Conservation (phyloP, 1,139 yeast genomes). For the Debaryomyces robertsiae region DNA sequence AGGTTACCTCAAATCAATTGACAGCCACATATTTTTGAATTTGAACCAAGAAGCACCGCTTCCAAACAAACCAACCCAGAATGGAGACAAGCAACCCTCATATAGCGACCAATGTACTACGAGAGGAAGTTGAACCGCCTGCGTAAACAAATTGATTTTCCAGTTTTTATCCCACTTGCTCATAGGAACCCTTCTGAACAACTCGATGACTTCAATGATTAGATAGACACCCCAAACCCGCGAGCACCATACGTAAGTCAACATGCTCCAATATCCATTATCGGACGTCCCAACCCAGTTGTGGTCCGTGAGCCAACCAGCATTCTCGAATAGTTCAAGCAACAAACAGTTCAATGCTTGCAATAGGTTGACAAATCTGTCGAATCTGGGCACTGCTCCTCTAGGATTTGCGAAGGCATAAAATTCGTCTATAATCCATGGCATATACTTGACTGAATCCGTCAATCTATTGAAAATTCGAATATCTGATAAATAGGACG, state of each 20-base stretch:
- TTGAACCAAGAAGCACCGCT: slow-evolving; percentile 52
- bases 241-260: slow-evolving; percentile 52
- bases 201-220: slow-evolving; percentile 48
- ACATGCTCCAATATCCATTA: slow-evolving; percentile 45
- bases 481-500: slow-evolving; percentile 52
- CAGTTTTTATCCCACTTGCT: slow-evolving; percentile 40
- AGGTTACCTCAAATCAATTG: slow-evolving; percentile 32
- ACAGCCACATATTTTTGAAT: slow-evolving; percentile 40
- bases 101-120: slow-evolving; percentile 61
- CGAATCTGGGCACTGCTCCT: slow-evolving; percentile 29
- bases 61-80: slow-evolving; percentile 55
- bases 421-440: slow-evolving; percentile 49
- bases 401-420: slow-evolving; percentile 30
- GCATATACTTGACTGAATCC: slow-evolving; percentile 52
- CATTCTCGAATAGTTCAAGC: slow-evolving; percentile 55
- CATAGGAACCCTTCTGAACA: slow-evolving; percentile 43
- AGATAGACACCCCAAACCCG: slow-evolving; percentile 61
- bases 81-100: slow-evolving; percentile 55
- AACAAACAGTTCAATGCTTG: slow-evolving; percentile 48
- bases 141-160: slow-evolving; percentile 40
- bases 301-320: slow-evolving; percentile 62
- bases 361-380: slow-evolving; percentile 40
- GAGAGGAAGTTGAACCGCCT: slow-evolving; percentile 53
- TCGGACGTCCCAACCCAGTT: slow-evolving; percentile 53
- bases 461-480: slow-evolving; percentile 58